Percentiles rank a stretch among this genome's conserved stretches.
Evolutionary conservation across 495 filamentous ascomycete genomes (phyloP).

Genomic region (Penicillium macrosclerotiorum): DNA sequence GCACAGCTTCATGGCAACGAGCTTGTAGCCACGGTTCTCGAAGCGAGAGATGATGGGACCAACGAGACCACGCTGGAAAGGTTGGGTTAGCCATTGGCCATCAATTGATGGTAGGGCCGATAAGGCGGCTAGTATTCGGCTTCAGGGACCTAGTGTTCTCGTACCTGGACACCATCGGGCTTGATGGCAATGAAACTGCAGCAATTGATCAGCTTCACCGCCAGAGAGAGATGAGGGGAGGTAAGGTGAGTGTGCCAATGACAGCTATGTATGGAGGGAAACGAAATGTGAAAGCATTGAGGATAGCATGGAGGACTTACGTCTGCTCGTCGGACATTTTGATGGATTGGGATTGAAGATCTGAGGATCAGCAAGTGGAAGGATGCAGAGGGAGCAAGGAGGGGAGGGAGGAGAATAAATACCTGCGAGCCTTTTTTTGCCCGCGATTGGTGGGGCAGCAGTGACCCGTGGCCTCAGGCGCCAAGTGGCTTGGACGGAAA

Average conservation of each 20-base stretch:
- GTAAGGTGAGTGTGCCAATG: conserved; percentile 6
- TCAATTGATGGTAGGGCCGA: conserved; percentile 15
- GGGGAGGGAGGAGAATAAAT: conserved; percentile 36
- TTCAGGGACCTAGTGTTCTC: conserved; percentile 18
- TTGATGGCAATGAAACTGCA: conserved; percentile 97
- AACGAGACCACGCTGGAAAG: conserved; percentile 82
- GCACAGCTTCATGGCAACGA: conserved; percentile 92
- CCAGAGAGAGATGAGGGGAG: conserved; percentile 21
- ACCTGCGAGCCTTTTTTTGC: conserved; percentile 21
- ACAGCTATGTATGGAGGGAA: conserved; percentile 25
- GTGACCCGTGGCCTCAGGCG: conserved; percentile 12
- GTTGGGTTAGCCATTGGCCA: conserved; percentile 19
- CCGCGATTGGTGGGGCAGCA: conserved; percentile 27
- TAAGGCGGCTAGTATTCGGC: neutral
- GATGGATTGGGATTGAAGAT: conserved; percentile 41
- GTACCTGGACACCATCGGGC: conserved; percentile 98
- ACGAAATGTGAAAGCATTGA: conserved; percentile 10
- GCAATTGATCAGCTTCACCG: conserved; percentile 47
- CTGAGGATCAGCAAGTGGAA: conserved; percentile 25
- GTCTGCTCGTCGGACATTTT: conserved; percentile 92
- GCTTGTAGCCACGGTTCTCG: conserved; percentile 96
- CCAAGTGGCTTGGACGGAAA: neutral
- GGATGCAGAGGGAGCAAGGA: conserved; percentile 26
- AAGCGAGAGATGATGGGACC: conserved; percentile 96
- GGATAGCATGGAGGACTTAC: conserved; percentile 53